Base-by-base conservation (phyloP, 2,329 filamentous ascomycete genomes). In the Colletotrichum lentis region DNA sequence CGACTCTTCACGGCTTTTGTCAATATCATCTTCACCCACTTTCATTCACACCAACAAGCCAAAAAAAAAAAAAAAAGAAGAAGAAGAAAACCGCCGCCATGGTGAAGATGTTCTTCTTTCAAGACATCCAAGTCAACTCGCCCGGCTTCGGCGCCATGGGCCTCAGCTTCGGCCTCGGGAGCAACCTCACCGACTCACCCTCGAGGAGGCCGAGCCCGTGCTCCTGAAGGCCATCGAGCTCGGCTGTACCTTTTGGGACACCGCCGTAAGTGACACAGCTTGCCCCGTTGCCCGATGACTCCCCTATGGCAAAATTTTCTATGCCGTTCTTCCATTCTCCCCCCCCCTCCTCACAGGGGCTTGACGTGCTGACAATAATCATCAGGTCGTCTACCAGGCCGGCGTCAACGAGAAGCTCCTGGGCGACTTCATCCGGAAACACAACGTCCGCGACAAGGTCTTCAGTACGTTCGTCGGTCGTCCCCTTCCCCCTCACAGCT, bases 101-200 rank as follows among this genome's bases (percentile, higher is more conserved):
- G 80, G 80, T 79, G 68, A 77, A 80, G 60, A 79, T 79, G 68
- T 71, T 83, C 54, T 76, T 76, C 2, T 83, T 83, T 57, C 73
- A 71, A 24, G 72, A 78, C 60, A 73, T 78, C 39, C 67, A 80
- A 44, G 80, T 83, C 18, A 76, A 80, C 3, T 70, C 71, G 5
- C 82, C 82, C 1, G 82, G 82, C 59, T 84, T 85, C 64, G 83
- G 83, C 22, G 81, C 82, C 12, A 85, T 85, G 82, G 83, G 83
- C 8, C 71, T 84, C 14, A 83, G 76, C 69, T 80, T 78, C 64
- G 80, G 77, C 3, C 53, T 84, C 22, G 82, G 83, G 5, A 77
- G 56, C 44, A 80, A 82, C 64, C n/a, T n/a, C n/a, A n/a, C n/a
- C n/a, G n/a, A n/a, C 70, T 84, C 3, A 80, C 69, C 37, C 71